A percentile compares a stretch with the other conserved stretches of the same genome.
These are phyloP conservation scores for Talaromyces sp. DNA, from an alignment of 2,329 filamentous ascomycete genomes.

Conservation along the genomic window DNA sequence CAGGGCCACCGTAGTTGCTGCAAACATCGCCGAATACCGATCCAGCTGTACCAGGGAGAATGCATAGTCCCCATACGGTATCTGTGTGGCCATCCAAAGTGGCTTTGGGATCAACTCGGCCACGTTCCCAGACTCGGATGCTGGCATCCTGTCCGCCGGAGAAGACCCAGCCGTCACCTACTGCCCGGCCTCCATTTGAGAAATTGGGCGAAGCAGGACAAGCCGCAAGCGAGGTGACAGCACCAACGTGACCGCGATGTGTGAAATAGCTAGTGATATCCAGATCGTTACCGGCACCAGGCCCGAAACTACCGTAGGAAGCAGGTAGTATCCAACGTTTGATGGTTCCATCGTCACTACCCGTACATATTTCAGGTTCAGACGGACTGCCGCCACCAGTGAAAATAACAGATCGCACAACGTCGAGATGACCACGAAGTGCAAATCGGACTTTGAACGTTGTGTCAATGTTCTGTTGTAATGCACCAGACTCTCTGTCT, in stretches of 20 bases:
- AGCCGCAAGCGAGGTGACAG: conserved; percentile 80
- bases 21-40: conserved; percentile 72
- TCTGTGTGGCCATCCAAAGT: conserved; percentile 93
- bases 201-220: conserved; percentile 87
- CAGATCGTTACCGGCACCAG: conserved; percentile 66
- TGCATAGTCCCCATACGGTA: conserved; percentile 92
- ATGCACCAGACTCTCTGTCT: conserved; percentile 54
- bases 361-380: conserved; percentile 95
- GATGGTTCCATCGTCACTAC: conserved; percentile 90
- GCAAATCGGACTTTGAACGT: conserved; percentile 93
- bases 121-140: conserved; percentile 91
- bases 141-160: conserved; percentile 93
- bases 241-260: conserved; percentile 87
- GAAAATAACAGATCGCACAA: conserved; percentile 92
- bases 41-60: conserved; percentile 78
- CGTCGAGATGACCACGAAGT: conserved; percentile 86
- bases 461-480: conserved; percentile 59
- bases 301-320: conserved; percentile 63
- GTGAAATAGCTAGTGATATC: conserved; percentile 94
- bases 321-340: conserved; percentile 95
- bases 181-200: conserved; percentile 78
- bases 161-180: conserved; percentile 97
- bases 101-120: conserved; percentile 89
- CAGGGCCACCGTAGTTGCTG: conserved; percentile 71
- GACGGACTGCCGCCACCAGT: conserved; percentile 92